phyloP scores from a whole-genome alignment of 148 eudicot genomes.

The Fallopia convolvulus region DNA sequence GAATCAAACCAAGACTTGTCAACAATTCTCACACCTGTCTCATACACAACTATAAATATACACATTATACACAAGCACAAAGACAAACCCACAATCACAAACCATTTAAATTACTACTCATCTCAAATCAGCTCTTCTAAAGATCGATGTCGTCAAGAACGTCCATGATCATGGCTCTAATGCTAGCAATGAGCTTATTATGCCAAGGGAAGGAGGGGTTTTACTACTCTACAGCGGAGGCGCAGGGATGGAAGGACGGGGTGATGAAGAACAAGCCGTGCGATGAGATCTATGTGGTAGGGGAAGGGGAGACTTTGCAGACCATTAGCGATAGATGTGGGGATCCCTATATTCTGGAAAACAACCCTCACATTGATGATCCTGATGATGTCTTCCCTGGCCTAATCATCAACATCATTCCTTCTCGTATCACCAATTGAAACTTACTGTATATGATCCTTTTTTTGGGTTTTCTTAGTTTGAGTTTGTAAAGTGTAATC shows the following conservation, averaged over 20 bases:
- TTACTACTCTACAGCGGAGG: background rate
- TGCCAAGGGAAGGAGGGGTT: background rate
- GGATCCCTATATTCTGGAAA: slow-evolving; percentile 75
- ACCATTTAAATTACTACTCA: background rate
- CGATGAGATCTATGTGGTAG: slow-evolving; percentile 65
- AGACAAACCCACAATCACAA: too few relatives aligned
- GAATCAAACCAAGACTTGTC: too few relatives aligned
- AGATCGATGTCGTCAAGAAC: background rate
- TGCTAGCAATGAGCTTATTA: background rate
- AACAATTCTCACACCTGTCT: too few relatives aligned
- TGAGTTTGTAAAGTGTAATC: too few relatives aligned
- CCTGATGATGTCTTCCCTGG: slow-evolving; percentile 88
- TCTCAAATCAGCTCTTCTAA: background rate
- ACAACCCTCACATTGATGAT: slow-evolving; percentile 74
- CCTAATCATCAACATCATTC: slow-evolving; percentile 60
- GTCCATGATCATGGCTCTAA: background rate
- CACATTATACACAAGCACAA: background rate
- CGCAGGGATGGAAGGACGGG: background rate
- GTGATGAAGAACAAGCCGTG: slow-evolving; percentile 24
- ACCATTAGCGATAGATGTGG: slow-evolving; percentile 73
- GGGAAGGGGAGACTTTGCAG: slow-evolving; percentile 71
- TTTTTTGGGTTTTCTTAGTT: background rate
- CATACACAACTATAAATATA: background rate
- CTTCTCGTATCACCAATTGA: slow-evolving; percentile 11
- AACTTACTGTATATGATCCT: background rate